Evolutionary conservation across 768 basidiomycete genomes (phyloP).

Genomic region (Boletus reticuloceps): DNA sequence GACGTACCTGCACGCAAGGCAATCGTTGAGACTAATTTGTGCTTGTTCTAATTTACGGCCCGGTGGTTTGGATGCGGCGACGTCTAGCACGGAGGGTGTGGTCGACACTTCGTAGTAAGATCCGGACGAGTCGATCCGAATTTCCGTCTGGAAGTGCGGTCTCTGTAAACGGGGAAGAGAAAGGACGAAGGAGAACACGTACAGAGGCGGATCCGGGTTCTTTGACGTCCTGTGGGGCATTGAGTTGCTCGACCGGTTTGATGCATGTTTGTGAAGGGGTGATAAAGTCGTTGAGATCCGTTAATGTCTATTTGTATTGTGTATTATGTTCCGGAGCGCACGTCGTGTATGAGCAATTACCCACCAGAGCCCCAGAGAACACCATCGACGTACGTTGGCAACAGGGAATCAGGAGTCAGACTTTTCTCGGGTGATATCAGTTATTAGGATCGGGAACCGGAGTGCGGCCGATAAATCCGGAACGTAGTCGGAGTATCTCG

Average conservation of each 20-base stretch:
- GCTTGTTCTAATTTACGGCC: constrained; percentile 81
- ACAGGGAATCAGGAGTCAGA: not conserved
- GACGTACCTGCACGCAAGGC: constrained; percentile 92
- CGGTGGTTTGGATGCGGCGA: constrained; percentile 21
- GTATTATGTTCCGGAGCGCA: constrained; percentile 3
- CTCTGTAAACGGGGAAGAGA: constrained; percentile 3
- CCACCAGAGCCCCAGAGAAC: constrained; percentile 82
- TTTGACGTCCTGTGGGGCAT: constrained; percentile 38
- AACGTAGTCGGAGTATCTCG: not conserved
- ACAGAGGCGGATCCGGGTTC: constrained; percentile 45
- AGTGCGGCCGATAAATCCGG: not conserved
- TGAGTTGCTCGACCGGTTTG: constrained; percentile 77
- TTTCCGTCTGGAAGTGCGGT: constrained; percentile 68
- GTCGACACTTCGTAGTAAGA: constrained; percentile 82
- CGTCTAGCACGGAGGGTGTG: constrained; percentile 20
- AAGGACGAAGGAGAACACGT: constrained; percentile 12
- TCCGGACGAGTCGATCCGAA: constrained; percentile 81
- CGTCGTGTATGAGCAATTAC: constrained; percentile 19
- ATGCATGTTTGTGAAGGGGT: constrained; percentile 96
- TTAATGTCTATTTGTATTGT: constrained; percentile 60
- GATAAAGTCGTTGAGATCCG: constrained; percentile 96
- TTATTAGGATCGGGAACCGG: not conserved
- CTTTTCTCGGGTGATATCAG: not conserved
- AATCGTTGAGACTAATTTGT: constrained; percentile 95
- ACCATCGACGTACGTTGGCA: constrained; percentile 50